Conservation (phyloP, 2,329 filamentous ascomycete species). For the Aspergillus pseudonomiae region DNA sequence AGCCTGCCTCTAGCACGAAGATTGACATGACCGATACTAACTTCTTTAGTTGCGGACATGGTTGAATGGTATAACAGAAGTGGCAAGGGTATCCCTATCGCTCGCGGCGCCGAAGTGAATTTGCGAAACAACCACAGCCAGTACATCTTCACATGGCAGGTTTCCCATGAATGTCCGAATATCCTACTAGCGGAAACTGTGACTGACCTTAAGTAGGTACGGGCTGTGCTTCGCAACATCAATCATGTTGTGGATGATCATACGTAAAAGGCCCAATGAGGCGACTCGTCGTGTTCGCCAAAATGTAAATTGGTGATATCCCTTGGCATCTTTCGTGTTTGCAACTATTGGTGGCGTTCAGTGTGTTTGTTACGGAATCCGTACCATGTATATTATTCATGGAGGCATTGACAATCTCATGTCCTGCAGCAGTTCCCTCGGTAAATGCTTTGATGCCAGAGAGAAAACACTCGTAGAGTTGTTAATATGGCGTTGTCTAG, state of each 20-base stretch:
- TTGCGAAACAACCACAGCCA: conserved; percentile 95
- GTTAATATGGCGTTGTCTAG: conserved; percentile 76
- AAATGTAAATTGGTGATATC: conserved; percentile 70
- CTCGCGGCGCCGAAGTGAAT: conserved; percentile 84
- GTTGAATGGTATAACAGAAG: conserved; percentile 75
- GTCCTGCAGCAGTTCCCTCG: conserved; percentile 80
- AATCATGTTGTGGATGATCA: conserved; percentile 95
- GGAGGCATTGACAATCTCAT: conserved; percentile 55
- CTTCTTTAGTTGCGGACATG: conserved; percentile 70
- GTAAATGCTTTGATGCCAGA: conserved; percentile 79
- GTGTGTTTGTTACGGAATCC: conserved; percentile 15
- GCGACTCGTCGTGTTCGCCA: conserved; percentile 73
- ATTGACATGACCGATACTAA: conserved; percentile 11
- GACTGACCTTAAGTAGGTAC: conserved; percentile 65
- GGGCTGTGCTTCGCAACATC: conserved; percentile 80
- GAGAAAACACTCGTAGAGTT: conserved; percentile 76
- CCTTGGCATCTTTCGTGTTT: conserved; percentile 15
- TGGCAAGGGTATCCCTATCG: conserved; percentile 83
- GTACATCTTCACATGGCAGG: conserved; percentile 98
- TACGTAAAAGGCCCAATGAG: conserved; percentile 80
- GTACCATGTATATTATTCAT: conserved; percentile 26
- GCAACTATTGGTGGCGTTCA: conserved; percentile 43
- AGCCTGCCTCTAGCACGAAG: conserved; percentile 19
- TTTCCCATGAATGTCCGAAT: conserved; percentile 16
- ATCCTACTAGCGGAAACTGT: background rate